A percentile compares a stretch with the other conserved stretches of the same genome.
phyloP scores from a whole-genome alignment of 73 alveolate species.

The Paramecium pentaurelia region DNA sequence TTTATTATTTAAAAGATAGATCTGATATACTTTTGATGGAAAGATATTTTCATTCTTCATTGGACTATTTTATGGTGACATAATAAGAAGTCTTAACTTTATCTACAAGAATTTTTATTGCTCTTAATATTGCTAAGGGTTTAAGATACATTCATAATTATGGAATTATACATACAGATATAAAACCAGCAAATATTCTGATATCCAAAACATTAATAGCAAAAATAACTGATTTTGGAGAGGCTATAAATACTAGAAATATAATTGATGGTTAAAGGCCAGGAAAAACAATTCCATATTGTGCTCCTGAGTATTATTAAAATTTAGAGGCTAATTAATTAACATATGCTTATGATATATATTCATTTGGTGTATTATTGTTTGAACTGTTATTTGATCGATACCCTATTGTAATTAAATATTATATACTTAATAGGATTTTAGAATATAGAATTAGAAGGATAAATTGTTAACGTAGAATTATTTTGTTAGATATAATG shows the following conservation, averaged over 20 bases:
- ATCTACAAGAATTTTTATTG: background rate
- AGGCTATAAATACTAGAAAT: background rate
- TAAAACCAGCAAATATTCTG: background rate
- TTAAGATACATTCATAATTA: background rate
- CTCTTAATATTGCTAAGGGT: background rate
- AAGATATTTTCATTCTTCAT: background rate
- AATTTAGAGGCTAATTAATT: background rate
- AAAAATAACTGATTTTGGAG: background rate
- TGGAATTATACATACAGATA: background rate
- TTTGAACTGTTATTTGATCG: background rate
- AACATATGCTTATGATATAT: background rate
- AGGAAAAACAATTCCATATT: background rate
- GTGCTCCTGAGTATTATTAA: background rate
- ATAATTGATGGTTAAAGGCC: background rate
- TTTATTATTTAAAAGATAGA: background rate
- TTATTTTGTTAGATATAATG: background rate
- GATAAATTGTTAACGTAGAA: background rate
- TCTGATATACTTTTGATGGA: background rate
- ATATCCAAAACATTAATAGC: background rate
- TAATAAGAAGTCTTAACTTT: background rate
- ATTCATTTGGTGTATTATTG: background rate
- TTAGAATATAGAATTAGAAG: background rate
- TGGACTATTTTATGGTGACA: background rate
- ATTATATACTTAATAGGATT: background rate
- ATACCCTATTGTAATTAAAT: background rate